Base-by-base conservation (phyloP, 2,329 filamentous ascomycete species). In the Ceratocystis ficicola region DNA sequence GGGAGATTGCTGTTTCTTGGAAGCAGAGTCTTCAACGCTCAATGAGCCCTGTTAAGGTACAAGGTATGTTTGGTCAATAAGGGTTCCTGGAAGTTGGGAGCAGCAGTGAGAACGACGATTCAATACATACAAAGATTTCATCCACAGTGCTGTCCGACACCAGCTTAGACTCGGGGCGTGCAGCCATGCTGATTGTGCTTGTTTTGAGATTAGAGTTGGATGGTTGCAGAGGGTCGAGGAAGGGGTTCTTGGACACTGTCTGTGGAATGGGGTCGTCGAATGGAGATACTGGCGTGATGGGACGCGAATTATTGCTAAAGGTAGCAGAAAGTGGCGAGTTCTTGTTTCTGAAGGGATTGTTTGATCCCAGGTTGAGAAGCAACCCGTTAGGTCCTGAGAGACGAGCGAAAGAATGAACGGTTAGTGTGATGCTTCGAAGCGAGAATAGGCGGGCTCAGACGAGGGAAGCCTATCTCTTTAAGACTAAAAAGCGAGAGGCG, bases 261-360 rank as follows among this genome's bases (percentile, higher is more conserved):
- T 86, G 81, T 69, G 75, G 69, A 50, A 66, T 62, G 25, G 77
- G 79, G 75, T 85, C 82, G 75, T 84, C 83, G 73, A 85, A 84
- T 68, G 81, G 85, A 69, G 82, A 86, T 69, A 75, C 75, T 70
- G 77, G 77, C 74, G 76, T 72, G 70, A 67, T 44, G 28, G 66
- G 66, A 17, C 63, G 69, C 69, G 60, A 72, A 69, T 55, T 77
- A 69, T 68, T 73, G 72, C 68, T 69, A 72, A 74, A 64, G 76
- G 63, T 68, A 46, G 66, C 63, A 60, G 67, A 68, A 28, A 68
- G 74, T 63, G 83, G 86, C 69, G 87, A 89, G 46, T 80, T 78
- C 69, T 86, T 84, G 75, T 89, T 89, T 78, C 88, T 86, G 72
- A 84, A 92, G 69, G 88, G 88, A 74, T 92, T 92, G 81, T 91